These are phyloP conservation scores for Buddleja alternifolia DNA, from an alignment of 257 asterid species.

Conservation along the genomic window DNA sequence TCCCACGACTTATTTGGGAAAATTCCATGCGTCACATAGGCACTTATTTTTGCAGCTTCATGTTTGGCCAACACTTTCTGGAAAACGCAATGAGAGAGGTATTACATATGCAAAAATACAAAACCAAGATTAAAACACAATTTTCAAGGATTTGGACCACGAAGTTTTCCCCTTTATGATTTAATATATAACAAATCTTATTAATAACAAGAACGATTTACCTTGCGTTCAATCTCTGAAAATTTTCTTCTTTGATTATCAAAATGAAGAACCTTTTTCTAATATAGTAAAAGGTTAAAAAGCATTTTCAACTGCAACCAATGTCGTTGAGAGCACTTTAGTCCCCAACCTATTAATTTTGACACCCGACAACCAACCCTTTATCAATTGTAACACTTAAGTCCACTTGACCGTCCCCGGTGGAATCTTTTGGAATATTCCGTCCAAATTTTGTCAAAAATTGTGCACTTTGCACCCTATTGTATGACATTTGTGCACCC, in stretches of 20 bases:
- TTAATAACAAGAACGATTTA: background rate
- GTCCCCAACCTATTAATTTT: too few species aligned
- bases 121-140: slow-evolving; percentile 5
- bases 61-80: slow-evolving; percentile 97
- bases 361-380: too few species aligned
- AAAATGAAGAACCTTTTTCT: background rate
- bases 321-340: too few species aligned
- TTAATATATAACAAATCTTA: background rate
- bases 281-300: too few species aligned
- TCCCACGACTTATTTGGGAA: slow-evolving; percentile 94
- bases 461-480: too few species aligned
- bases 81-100: slow-evolving; percentile 5
- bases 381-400: too few species aligned
- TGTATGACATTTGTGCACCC: too few species aligned
- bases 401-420: too few species aligned
- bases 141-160: too few species aligned
- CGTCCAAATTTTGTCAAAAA: too few species aligned
- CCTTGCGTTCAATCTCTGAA: background rate
- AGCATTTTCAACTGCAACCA: too few species aligned
- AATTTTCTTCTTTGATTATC: background rate
- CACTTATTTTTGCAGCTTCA: slow-evolving; percentile 87
- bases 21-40: slow-evolving; percentile 95
- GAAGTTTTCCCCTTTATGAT: background rate
- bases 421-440: too few species aligned
- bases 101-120: background rate